phyloP scores from a whole-genome alignment of 192 early-diverging fungal genomes.

The Rhizophagus sp. region DNA sequence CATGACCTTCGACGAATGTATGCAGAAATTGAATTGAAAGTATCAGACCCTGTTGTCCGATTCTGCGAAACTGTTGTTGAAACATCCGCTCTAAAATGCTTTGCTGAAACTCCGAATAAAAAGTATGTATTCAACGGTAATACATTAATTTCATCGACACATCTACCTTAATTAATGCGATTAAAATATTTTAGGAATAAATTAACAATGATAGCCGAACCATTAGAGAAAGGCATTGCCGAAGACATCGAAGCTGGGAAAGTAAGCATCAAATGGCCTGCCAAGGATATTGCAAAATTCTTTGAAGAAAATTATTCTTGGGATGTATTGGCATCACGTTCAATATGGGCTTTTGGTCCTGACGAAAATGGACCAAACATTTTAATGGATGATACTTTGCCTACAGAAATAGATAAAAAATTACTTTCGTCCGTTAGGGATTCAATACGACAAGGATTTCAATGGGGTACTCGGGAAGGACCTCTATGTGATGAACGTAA shows the following conservation, averaged over 20 bases:
- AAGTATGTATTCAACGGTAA: constrained; percentile 56
- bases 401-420: constrained; percentile 81
- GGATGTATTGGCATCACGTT: constrained; percentile 91
- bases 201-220: constrained; percentile 93
- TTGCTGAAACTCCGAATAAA: constrained; percentile 98
- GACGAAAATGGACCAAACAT: constrained; percentile 90
- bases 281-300: constrained; percentile 70
- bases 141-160: background rate
- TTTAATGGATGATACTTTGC: constrained; percentile 94
- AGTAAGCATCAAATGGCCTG: constrained; percentile 74
- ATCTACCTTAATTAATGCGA: background rate
- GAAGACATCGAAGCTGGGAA: constrained; percentile 87
- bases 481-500: constrained; percentile 96
- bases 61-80: constrained; percentile 97
- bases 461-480: constrained; percentile 96
- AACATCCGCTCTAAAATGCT: constrained; percentile 91
- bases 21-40: constrained; percentile 96
- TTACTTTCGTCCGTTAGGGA: constrained; percentile 78
- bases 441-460: constrained; percentile 92
- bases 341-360: constrained; percentile 99
- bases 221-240: constrained; percentile 87
- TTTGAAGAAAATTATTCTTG: constrained; percentile 89
- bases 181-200: constrained; percentile 70
- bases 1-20: constrained; percentile 94
- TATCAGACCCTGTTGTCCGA: constrained; percentile 94